A percentile compares a stretch with the other conserved stretches of the same genome.
Evolutionary conservation across 75 land plant genomes (phyloP).

Genomic region (Isoetes taiwanensis): DNA sequence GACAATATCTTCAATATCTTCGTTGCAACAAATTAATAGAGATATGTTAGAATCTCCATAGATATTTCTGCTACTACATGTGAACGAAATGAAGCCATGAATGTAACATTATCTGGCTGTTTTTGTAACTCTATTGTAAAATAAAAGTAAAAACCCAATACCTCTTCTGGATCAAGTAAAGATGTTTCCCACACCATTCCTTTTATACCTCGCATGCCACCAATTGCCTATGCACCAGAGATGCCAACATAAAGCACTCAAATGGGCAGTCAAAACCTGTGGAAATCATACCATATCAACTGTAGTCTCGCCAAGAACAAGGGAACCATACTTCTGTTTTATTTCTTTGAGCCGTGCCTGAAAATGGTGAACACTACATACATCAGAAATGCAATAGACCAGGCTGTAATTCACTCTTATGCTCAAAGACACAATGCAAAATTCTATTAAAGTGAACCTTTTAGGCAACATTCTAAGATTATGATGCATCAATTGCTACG

Average conservation of each 20-base stretch:
- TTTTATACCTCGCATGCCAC: slow-evolving; percentile 98
- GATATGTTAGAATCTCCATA: background rate
- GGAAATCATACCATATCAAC: slow-evolving; percentile 74
- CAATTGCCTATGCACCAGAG: slow-evolving; percentile 85
- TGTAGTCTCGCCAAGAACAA: slow-evolving; percentile 76
- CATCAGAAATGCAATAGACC: background rate
- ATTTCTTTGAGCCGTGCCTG: slow-evolving; percentile 82
- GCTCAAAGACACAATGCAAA: background rate
- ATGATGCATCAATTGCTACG: background rate
- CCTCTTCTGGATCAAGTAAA: slow-evolving; percentile 94
- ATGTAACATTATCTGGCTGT: no score
- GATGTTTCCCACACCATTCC: slow-evolving; percentile 96
- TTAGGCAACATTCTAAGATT: background rate
- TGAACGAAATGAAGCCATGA: no score
- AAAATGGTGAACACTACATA: background rate
- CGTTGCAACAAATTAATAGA: background rate
- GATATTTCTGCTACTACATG: background rate
- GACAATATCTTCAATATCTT: no score
- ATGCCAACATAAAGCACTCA: background rate
- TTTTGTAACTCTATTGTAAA: background rate
- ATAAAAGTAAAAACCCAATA: slow-evolving; percentile 1
- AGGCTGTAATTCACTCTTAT: background rate
- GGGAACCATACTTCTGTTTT: slow-evolving; percentile 62
- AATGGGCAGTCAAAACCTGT: background rate
- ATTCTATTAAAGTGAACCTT: background rate